phyloP scores from a whole-genome alignment of 352 stramenopile species.

The Pythium inflatum region DNA sequence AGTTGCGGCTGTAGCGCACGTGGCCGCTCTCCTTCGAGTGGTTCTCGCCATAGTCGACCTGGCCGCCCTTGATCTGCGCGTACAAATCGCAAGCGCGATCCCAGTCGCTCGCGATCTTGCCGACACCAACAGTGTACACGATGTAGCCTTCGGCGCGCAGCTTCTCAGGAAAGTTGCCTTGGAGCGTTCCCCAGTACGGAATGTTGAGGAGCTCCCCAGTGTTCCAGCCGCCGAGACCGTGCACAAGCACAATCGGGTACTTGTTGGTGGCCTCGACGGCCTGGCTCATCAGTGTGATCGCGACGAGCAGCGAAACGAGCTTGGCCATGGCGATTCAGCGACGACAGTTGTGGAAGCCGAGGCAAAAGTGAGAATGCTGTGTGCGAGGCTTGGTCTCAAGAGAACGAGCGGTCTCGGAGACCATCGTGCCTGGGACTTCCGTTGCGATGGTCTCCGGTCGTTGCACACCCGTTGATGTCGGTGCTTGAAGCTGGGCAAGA shows the following conservation, averaged over 20 bases:
- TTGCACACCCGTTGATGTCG: too few species aligned
- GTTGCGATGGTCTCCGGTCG: too few species aligned
- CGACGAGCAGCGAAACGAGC: too few species aligned
- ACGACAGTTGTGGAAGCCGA: too few species aligned
- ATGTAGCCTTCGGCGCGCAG: constrained; percentile 42
- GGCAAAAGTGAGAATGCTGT: too few species aligned
- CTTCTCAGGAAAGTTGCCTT: constrained; percentile 33
- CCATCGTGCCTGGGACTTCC: too few species aligned
- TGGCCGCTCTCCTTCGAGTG: constrained; percentile 32
- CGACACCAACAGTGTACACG: constrained; percentile 34
- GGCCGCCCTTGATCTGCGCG: constrained; percentile 43
- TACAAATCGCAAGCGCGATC: constrained; percentile 50
- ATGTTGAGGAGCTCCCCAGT: constrained; percentile 26
- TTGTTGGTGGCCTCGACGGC: too few species aligned
- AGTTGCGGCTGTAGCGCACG: constrained; percentile 46
- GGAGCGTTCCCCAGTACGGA: constrained; percentile 37
- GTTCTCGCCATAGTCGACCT: constrained; percentile 39
- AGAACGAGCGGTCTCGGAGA: too few species aligned
- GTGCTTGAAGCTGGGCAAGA: too few species aligned
- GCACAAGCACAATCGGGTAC: constrained; percentile 38
- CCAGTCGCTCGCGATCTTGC: constrained; percentile 42
- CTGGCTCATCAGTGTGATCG: too few species aligned
- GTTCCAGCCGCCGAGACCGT: constrained; percentile 36
- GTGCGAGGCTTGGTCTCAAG: too few species aligned
- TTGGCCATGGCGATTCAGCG: too few species aligned